These are phyloP conservation scores for Penstemon eatonii DNA, from an alignment of 257 asterid genomes.

Conservation along the genomic window DNA sequence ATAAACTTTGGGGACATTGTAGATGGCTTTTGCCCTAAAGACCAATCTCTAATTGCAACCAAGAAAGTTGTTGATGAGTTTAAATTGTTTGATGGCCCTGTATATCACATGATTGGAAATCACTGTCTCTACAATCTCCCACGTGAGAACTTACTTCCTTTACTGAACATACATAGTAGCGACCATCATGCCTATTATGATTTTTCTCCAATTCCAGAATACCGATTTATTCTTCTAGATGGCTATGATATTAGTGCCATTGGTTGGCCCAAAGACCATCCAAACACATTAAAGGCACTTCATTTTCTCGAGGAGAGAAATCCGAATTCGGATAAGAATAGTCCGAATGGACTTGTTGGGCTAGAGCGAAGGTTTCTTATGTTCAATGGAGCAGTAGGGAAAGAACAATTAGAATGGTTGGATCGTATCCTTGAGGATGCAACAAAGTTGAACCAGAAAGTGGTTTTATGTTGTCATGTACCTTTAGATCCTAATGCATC, in stretches of 20 bases:
- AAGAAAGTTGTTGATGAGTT: conserved; percentile 54
- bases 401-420: conserved; percentile 84
- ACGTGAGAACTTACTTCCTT: conserved; percentile 72
- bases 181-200: conserved; percentile 74
- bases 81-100: conserved; percentile 54
- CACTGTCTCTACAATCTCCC: conserved; percentile 98
- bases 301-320: conserved; percentile 62
- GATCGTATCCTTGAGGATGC: conserved; percentile 67
- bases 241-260: conserved; percentile 85
- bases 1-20: conserved; percentile 84
- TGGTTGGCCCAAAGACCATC: conserved; percentile 87
- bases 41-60: conserved; percentile 59
- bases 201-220: conserved; percentile 75
- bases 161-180: conserved; percentile 51
- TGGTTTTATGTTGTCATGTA: conserved; percentile 71
- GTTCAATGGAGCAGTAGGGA: conserved; percentile 92
- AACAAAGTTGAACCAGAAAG: conserved; percentile 60
- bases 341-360: conserved; percentile 84
- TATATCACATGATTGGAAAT: conserved; percentile 91
- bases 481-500: conserved; percentile 69
- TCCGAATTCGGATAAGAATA: conserved; percentile 81
- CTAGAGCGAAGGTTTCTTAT: conserved; percentile 73
- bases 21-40: conserved; percentile 89
- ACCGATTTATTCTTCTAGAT: conserved; percentile 78
- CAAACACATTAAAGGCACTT: conserved; percentile 56